Base-by-base conservation (phyloP, 192 early-diverging fungal species). In the Coemansia sp. region DNA sequence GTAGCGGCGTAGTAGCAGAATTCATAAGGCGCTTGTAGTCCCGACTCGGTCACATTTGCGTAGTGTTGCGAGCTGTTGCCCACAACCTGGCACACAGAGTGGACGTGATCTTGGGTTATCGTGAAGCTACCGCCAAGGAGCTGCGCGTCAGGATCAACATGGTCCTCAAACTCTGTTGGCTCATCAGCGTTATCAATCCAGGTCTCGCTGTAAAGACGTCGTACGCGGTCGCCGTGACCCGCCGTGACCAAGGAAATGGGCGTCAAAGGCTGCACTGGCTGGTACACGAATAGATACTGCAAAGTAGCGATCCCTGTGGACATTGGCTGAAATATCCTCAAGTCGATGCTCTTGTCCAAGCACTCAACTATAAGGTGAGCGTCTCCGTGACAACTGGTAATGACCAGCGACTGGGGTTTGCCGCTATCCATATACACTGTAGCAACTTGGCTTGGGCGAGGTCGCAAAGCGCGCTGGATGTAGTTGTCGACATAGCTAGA, bases 1-100 rank as follows among this genome's bases (percentile, higher is more conserved):
- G 90, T 91, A 6, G 88, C 92, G 44, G 92, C 87, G 31, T 93
- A 89, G 50, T 92, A 91, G 51, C 91, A 87, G 74, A 94, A 95
- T 74, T 95, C 94, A 89, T 95, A 91, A 24, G 95, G 95, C 40
- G 91, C 92, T 50, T 56, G 76, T 11, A 85, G 59, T 48, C 85
- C 77, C 56, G 85, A 83, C 46, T 81, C 81, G 57, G 77, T 78
- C 40, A 83, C 77, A 8, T 21, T 21, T 39, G 36, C 1, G 70
- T 88, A 87, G 44, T 79, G 64, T 62, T 75, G 81, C 36, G 81
- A 85, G 36, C 87, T 79, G 78, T 95, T 95, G 64, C 89, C 17
- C 1, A 79, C 48, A 75, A 87, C 77, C 78, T 86, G 83, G 88
- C 93, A 94, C 19, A 89, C 91, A 21, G 89, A 89, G 44, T 92